Evolutionary conservation across 805 yeast genomes (phyloP).

Genomic region (Barnettozyma sucrosica): DNA sequence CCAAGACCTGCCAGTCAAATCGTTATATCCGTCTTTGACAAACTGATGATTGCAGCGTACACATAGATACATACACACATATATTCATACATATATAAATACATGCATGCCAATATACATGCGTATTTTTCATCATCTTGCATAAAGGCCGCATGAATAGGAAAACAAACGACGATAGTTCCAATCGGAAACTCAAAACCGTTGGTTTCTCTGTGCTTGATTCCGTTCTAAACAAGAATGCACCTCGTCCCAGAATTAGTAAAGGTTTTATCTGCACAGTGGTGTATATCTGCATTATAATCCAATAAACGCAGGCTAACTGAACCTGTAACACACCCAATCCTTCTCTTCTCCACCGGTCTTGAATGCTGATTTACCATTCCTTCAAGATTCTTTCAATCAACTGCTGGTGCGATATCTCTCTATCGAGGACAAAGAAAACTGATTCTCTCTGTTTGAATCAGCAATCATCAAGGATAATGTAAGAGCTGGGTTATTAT

Average conservation of each 20-base stretch:
- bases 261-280: background rate
- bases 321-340: background rate
- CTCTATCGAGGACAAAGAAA: background rate
- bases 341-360: background rate
- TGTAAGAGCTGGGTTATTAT: background rate
- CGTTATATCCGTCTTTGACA: background rate
- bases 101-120: too few species aligned
- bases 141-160: background rate
- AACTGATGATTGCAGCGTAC: background rate
- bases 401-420: background rate
- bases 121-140: background rate
- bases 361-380: background rate
- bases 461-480: background rate
- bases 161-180: background rate
- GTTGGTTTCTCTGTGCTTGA: background rate
- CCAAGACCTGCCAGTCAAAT: too few species aligned
- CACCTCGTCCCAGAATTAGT: background rate
- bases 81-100: too few species aligned
- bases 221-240: background rate
- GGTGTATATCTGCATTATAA: background rate
- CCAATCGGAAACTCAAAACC: background rate
- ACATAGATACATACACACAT: too few species aligned
- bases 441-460: background rate
- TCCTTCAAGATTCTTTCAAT: background rate
- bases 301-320: background rate